Evolutionary conservation across 805 yeast species (phyloP), one percentile per base, ranked within the genome.

Genomic region (Sugiyamaella marilandica): DNA sequence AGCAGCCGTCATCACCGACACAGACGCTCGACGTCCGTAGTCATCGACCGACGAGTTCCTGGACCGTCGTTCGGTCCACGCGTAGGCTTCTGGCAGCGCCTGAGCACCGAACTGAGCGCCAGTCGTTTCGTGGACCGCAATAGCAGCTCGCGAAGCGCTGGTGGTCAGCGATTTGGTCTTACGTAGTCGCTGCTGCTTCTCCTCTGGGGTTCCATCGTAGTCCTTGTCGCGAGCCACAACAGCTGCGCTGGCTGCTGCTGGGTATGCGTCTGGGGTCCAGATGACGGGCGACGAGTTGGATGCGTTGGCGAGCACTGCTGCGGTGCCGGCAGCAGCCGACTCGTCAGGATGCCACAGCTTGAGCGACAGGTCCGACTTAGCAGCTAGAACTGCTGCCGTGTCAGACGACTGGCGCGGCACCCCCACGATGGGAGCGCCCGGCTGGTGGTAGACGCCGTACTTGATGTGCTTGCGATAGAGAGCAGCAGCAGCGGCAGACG

Each of bases 221-320:
- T 54, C 45, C 67, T 21, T 76, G 57, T 62, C 63, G 51, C 62
- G 61, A 46, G 68, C 68, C 39, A 67, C 67, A 49, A 77, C 75
- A 0, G 85, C 79, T 13, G 85, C 84, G 24, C 78, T 68, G 31
- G 83, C 85, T 29, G 84, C 83, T 10, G 51, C 55, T 43, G 74
- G 73, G 21, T 80, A 76, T 10, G 85, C 85, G 47, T 77, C 78
- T 29, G 67, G 69, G 59, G 52, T 57, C 69, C 69, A 62, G 55
- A 58, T 55, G 52, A 55, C 71, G 41, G 67, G 76, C n/a, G 68
- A 62, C 18, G 50, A 44, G 39, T 63, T 58, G 46, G 61, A 46
- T 10, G 58, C 34, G 48, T 62, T 58, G 29, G 75, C 74, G 32
- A 65, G 59, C 32, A 61, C 51, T 29, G 74, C 72, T 10, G 75